Percentiles rank a stretch among this genome's conserved stretches.
Conservation (phyloP, 208 protist genomes). For the Leishmania amazonensis region DNA sequence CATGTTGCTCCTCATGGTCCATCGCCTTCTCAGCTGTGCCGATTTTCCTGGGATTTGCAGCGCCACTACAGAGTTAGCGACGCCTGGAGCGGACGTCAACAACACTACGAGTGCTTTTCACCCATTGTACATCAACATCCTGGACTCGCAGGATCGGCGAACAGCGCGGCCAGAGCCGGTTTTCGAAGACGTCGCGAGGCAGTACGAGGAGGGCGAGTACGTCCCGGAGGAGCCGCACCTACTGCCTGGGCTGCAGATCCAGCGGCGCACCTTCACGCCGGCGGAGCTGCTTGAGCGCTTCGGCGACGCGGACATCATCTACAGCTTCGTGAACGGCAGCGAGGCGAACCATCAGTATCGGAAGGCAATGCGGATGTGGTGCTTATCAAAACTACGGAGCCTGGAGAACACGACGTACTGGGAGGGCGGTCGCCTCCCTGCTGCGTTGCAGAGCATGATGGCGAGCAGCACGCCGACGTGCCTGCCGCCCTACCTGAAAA, state of each 20-base stretch:
- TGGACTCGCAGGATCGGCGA: neutral
- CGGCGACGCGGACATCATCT: slow-evolving; percentile 89
- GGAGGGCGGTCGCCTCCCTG: neutral
- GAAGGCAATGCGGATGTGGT: neutral
- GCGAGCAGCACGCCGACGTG: neutral
- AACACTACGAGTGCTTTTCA: no score
- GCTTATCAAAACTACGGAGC: neutral
- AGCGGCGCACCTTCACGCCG: slow-evolving; percentile 33
- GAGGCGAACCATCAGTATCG: slow-evolving; percentile 73
- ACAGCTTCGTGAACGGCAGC: slow-evolving; percentile 97
- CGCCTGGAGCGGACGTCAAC: neutral
- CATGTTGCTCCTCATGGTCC: neutral
- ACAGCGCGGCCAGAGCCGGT: neutral
- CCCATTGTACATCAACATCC: neutral
- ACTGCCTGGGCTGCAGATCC: slow-evolving; percentile 33
- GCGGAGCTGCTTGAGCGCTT: slow-evolving; percentile 36
- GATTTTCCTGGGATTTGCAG: no score
- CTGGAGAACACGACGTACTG: neutral
- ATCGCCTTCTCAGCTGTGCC: neutral
- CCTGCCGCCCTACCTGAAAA: neutral
- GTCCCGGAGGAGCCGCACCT: slow-evolving; percentile 32
- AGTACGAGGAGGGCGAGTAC: slow-evolving; percentile 33
- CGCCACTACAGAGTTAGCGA: neutral
- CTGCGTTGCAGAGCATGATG: neutral
- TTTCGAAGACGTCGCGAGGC: neutral